A percentile compares a stretch with the other conserved stretches of the same genome.
Evolutionary conservation across 2,329 filamentous ascomycete genomes (phyloP).

Genomic region (Trichophyton verrucosum): DNA sequence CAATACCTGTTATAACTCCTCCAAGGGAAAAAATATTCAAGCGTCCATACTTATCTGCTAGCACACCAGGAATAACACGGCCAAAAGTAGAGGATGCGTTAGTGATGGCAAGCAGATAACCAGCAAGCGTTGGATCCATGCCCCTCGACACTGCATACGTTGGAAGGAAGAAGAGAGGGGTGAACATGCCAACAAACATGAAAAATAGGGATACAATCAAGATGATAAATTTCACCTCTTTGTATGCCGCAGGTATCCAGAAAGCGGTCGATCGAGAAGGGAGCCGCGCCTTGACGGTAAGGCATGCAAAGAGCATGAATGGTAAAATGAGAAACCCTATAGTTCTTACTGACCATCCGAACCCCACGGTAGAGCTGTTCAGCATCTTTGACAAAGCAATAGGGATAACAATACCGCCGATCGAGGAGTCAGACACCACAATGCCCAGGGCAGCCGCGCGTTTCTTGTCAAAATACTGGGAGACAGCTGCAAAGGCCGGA

Average conservation of each 20-base stretch:
- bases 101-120: conserved; percentile 44
- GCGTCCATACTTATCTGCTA: conserved; percentile 24
- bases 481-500: conserved; percentile 35
- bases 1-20: conserved; percentile 18
- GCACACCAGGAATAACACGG: conserved; percentile 13
- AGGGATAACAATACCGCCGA: conserved; percentile 45
- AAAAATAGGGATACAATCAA: conserved; percentile 17
- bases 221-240: conserved; percentile 15
- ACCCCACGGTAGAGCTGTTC: conserved; percentile 25
- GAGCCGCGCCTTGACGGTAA: conserved; percentile 16
- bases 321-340: conserved; percentile 41
- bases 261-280: conserved; percentile 16
- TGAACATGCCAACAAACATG: conserved; percentile 20
- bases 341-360: conserved; percentile 43
- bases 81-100: conserved; percentile 26
- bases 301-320: conserved; percentile 30
- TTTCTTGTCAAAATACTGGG: conserved; percentile 39
- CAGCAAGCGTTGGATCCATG: conserved; percentile 27
- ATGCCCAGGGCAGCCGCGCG: conserved; percentile 39
- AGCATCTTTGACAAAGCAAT: conserved; percentile 35
- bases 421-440: conserved; percentile 35
- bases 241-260: conserved; percentile 16
- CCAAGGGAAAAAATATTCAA: conserved; percentile 21
- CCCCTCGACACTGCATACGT: conserved; percentile 18
- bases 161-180: conserved; percentile 23